Base-by-base conservation (phyloP, 2,329 filamentous ascomycete species). In the Plenodomus biglobosus region DNA sequence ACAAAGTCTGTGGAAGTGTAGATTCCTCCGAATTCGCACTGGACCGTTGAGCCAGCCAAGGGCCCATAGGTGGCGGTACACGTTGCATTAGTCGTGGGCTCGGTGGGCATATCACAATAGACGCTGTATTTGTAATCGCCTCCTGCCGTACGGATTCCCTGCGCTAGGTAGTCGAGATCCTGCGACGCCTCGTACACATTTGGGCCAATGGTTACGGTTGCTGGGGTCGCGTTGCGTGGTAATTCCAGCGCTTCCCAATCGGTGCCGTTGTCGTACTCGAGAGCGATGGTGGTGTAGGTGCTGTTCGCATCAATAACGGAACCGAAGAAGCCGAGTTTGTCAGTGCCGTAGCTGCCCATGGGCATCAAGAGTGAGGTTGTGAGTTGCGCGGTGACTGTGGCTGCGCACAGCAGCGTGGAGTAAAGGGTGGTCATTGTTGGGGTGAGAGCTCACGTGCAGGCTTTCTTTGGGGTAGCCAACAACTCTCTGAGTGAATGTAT, bases 351-450 rank as follows among this genome's bases (percentile, higher is more conserved):
- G 2, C 10, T n/a, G 0, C 8, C 2, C 7, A 1, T 0, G 11
- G 34, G 42, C 20, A 38, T 38, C 42, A 34, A 38, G 22, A 44
- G 38, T 11, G 42, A 38, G 35, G 42, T 44, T 24, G 42, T 44
- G 5, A 44, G 22, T 39, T 44, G 42, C 16, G 34, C 34, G 15
- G 22, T 19, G 5, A 34, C 16, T 5, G 18, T 44, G 21, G 35
- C 35, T 38, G 34, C 42, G 21, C 20, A 30, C 2, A 44, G 42
- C 34, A 44, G 36, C 21, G 35, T 30, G 13, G 22, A 19, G 36
- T 30, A 24, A 15, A 44, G 8, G 24, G 8, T 2, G 5, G 16
- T 2, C 35, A 38, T 38, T 21, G 22, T 32, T 8, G 35, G 19
- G 3, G 5, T 34, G 13, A 16, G 22, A 24, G 10, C 10, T 24